Conservation (phyloP, 805 yeast species). For the Henningerozyma blattae region DNA sequence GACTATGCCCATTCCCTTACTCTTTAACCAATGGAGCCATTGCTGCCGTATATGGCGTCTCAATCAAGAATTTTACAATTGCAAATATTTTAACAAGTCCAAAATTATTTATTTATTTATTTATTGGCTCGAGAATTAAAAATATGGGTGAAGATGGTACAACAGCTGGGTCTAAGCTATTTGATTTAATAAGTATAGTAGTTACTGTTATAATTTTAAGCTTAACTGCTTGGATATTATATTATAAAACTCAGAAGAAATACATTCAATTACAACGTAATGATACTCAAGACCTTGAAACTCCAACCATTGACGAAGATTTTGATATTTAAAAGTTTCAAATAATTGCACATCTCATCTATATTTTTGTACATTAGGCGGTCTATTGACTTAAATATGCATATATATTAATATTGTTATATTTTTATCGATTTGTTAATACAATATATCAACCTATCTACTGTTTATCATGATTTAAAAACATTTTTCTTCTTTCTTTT, state of each 20-base stretch:
- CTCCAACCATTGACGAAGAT: conserved; percentile 8
- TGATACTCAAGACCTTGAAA: too few species aligned
- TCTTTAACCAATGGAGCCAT: conserved; percentile 87
- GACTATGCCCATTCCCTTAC: conserved; percentile 89
- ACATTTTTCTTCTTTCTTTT: neutral
- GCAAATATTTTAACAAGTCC: conserved; percentile 77
- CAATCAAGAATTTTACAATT: conserved; percentile 45
- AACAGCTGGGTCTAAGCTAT: conserved; percentile 35
- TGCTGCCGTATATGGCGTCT: conserved; percentile 73
- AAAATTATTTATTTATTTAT: conserved; percentile 62
- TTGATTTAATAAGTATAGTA: conserved; percentile 50
- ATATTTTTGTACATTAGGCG: conserved; percentile 1
- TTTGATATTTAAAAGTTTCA: conserved; percentile 6
- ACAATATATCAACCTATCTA: too few species aligned
- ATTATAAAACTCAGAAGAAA: conserved; percentile 35
- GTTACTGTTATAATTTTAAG: conserved; percentile 44
- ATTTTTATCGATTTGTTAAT: neutral
- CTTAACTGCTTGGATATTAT: conserved; percentile 55
- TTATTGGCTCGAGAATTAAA: conserved; percentile 65
- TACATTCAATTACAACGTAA: conserved; percentile 21
- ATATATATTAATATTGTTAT: neutral
- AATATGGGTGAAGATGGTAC: conserved; percentile 52
- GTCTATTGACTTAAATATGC: neutral
- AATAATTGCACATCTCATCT: too few species aligned
- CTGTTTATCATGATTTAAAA: neutral